Evolutionary conservation across 2,329 filamentous ascomycete genomes (phyloP), one percentile per base, ranked within the genome.

Genomic region (Fusarium sarcochroum): DNA sequence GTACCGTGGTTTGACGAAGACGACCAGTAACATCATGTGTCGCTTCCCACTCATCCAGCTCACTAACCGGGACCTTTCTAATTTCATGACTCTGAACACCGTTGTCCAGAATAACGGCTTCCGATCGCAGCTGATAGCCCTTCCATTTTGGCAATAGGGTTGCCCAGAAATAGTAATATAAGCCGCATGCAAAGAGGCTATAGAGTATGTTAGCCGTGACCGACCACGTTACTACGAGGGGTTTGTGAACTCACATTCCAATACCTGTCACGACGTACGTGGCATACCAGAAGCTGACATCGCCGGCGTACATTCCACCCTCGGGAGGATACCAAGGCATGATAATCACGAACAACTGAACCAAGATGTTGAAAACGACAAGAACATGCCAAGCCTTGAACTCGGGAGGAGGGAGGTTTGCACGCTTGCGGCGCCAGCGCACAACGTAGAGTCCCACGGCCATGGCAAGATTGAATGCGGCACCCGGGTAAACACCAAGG

Each of bases 221-320:
- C 11, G 13, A 5, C 1, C 17, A 18, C 10, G 13, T 5, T 30
- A 14, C 9, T 18, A 6, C 11, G 10, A 9, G 34, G 15, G 32
- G 15, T 15, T 45, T 15, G 17, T 35, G 6, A 23, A 86, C 87
- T 83, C 80, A 89, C 86, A 91, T 84, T 18, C 76, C 89, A 59
- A 93, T 84, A 1, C 90, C 90, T 1, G 87, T 85, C 1, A 88
- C 86, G 20, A 86, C 85, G 70, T 93, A 93, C 0, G 90, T 92
- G 2, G 84, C 90, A 67, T 93, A 93, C 87, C 89, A 93, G 77
- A 93, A 93, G 54, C 86, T 90, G 4, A 92, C 90, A 55, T 90
- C 87, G 0, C 90, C 90, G 0, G 85, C 87, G 45, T 85, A 84
- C 0, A 81, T 80, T 0, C 90, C 90, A 1, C 81, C 84, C 1